Conservation (phyloP, 176 grass and related monocot genomes). For the Luzula sylvatica region DNA sequence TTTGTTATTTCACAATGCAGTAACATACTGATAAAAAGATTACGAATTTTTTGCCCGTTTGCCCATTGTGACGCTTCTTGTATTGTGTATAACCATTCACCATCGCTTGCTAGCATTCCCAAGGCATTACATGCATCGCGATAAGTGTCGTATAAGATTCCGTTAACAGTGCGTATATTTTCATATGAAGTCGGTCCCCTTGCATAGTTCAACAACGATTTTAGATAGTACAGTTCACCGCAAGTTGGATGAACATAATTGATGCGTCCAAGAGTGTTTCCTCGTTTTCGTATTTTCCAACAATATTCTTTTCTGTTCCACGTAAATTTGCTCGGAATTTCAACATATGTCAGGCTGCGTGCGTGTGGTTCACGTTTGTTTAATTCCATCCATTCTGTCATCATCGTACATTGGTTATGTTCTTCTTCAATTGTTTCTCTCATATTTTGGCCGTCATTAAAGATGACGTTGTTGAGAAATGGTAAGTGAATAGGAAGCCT, state of each 20-base stretch:
- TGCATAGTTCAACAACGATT: not conserved
- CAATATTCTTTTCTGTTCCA: not conserved
- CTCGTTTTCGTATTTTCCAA: too few relatives aligned
- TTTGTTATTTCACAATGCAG: constrained; percentile 11
- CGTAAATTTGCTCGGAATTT: not conserved
- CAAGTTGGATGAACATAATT: not conserved
- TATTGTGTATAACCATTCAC: not conserved
- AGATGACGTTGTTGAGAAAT: too few relatives aligned
- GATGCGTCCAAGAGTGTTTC: not conserved
- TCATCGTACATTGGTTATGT: not conserved
- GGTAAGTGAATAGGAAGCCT: constrained; percentile 2
- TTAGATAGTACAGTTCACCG: not conserved
- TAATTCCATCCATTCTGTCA: too few relatives aligned
- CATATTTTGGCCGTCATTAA: too few relatives aligned
- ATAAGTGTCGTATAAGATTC: not conserved
- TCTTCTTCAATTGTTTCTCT: not conserved
- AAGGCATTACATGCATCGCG: constrained; percentile 11
- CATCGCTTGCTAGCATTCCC: not conserved
- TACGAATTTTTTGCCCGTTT: not conserved
- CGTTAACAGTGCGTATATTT: not conserved
- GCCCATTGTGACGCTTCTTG: too few relatives aligned
- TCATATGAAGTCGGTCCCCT: not conserved
- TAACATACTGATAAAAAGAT: constrained; percentile 15
- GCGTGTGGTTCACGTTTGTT: not conserved
- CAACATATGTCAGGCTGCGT: not conserved